Conservation (phyloP, 768 basidiomycete species). For the Suillus tomentosus region DNA sequence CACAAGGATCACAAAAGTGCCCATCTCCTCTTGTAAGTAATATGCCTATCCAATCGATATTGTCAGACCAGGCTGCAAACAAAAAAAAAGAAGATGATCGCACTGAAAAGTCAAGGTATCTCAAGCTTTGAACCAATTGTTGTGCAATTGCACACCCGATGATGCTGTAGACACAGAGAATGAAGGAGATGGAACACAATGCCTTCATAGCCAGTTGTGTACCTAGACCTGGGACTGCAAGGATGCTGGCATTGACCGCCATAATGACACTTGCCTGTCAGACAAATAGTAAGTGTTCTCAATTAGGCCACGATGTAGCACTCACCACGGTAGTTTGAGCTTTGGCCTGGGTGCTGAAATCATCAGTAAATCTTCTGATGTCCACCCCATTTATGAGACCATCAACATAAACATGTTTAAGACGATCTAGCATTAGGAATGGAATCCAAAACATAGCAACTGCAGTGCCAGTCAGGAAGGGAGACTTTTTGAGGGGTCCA, state of each 20-base stretch:
- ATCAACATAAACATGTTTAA: not conserved
- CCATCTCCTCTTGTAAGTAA: not conserved
- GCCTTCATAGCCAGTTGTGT: no score
- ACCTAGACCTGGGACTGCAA: no score
- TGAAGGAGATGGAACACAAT: no score
- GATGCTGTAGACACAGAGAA: no score
- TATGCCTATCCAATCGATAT: not conserved
- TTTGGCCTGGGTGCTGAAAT: not conserved
- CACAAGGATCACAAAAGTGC: not conserved
- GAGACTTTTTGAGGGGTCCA: not conserved
- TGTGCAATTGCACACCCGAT: no score
- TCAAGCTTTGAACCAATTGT: no score
- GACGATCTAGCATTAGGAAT: not conserved
- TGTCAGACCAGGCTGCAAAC: not conserved
- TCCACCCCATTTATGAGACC: not conserved
- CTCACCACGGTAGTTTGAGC: no score
- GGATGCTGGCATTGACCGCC: no score
- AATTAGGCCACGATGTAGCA: no score
- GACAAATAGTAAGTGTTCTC: no score
- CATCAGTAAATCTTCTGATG: not conserved
- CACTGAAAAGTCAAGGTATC: no score
- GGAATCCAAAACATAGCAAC: not conserved
- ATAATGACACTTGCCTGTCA: no score
- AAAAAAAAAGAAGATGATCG: not conserved
- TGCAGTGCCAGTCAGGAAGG: not conserved